phyloP scores from a whole-genome alignment of 768 basidiomycete species.

The Auricularia sp. region DNA sequence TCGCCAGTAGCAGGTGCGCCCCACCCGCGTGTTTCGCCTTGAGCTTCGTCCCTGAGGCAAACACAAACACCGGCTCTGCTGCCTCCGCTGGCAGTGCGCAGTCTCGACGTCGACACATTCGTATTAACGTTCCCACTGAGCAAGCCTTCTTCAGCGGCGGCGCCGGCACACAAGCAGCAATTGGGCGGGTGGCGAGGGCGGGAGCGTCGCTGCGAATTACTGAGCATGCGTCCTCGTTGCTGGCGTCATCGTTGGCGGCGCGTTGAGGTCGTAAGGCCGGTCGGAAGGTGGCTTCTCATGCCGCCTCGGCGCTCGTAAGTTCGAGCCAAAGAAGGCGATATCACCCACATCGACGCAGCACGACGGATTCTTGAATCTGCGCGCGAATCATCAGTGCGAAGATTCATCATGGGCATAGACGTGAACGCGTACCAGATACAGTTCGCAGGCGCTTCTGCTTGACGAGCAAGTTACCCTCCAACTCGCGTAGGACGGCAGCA shows the following conservation, averaged over 20 bases:
- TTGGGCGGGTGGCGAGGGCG: conserved; percentile 3
- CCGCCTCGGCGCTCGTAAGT: conserved; percentile 65
- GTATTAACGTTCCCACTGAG: background rate
- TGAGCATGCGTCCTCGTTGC: background rate
- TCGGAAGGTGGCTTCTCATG: conserved; percentile 66
- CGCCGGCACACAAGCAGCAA: background rate
- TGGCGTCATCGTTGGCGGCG: background rate
- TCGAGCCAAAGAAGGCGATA: conserved; percentile 87
- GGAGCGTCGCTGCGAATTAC: conserved; percentile 1
- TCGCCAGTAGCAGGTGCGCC: background rate
- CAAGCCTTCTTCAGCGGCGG: background rate
- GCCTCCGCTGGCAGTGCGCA: background rate
- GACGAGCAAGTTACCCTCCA: conserved; percentile 86
- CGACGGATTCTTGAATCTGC: conserved; percentile 88
- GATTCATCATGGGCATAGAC: conserved; percentile 72
- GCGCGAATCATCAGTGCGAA: conserved; percentile 31
- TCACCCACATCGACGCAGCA: conserved; percentile 97
- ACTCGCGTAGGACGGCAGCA: conserved; percentile 75
- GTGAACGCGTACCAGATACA: conserved; percentile 97
- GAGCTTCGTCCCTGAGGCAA: background rate
- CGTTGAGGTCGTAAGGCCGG: conserved; percentile 1
- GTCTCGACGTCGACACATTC: background rate
- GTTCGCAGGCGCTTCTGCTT: conserved; percentile 86
- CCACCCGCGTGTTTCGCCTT: background rate
- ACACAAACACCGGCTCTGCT: background rate